A percentile compares a stretch with the other conserved stretches of the same genome.
These are phyloP conservation scores for Nidula niveotomentosa DNA, from an alignment of 1,284 basidiomycete species.

Conservation along the genomic window DNA sequence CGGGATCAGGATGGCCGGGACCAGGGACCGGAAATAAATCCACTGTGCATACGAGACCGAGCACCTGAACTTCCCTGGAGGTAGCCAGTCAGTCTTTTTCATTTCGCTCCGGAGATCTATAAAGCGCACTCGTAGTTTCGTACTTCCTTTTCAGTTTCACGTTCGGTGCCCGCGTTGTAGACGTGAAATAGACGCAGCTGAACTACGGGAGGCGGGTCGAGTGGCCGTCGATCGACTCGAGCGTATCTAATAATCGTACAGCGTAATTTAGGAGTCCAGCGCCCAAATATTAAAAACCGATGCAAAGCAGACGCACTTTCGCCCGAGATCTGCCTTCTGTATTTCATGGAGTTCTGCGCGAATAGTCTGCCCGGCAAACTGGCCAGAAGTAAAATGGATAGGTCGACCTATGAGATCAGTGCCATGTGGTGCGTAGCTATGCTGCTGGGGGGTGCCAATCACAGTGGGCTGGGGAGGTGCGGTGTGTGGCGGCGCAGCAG, in stretches of 20 bases:
- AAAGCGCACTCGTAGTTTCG: constrained; percentile 34
- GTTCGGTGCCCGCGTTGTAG: constrained; percentile 36
- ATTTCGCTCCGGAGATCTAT: not conserved
- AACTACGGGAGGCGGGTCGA: constrained; percentile 67
- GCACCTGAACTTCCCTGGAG: constrained; percentile 40
- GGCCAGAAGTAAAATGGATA: constrained; percentile 55
- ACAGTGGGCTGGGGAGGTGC: not conserved
- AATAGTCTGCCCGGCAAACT: constrained; percentile 56
- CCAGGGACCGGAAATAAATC: constrained; percentile 57
- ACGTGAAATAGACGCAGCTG: constrained; percentile 48
- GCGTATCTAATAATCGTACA: constrained; percentile 44
- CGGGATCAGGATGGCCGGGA: constrained; percentile 8
- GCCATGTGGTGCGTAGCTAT: constrained; percentile 16
- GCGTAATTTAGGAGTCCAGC: not conserved
- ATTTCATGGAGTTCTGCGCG: constrained; percentile 61
- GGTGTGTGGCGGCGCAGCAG: not conserved
- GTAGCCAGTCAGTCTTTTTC: not conserved
- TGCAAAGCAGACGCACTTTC: constrained; percentile 44
- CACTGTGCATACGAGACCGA: constrained; percentile 63
- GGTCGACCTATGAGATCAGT: constrained; percentile 37
- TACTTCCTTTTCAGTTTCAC: constrained; percentile 30
- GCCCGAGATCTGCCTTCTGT: constrained; percentile 63
- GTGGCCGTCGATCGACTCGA: constrained; percentile 57
- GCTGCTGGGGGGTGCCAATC: not conserved
- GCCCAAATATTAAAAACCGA: too few relatives aligned